Evolutionary conservation across 257 asterid species (phyloP), one percentile per base, ranked within the genome.

Genomic region (Gentiana straminea): DNA sequence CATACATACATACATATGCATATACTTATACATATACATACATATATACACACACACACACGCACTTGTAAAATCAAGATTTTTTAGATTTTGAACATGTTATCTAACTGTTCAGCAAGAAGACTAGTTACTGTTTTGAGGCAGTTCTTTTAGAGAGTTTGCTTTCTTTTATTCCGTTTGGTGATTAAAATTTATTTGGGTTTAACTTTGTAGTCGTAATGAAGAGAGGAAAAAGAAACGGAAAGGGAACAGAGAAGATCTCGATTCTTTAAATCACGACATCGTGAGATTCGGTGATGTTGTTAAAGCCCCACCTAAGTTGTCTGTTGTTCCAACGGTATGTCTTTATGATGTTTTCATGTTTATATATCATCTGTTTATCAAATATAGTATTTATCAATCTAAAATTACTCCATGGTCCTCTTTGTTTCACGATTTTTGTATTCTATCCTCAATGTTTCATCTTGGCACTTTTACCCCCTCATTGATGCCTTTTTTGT

Each of bases 221-320:
- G 77, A 75, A 60, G 94, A 73, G 36, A 82, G 75, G 68, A 92
- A 85, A 75, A 85, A 88, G 75, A 92, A 91, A 74, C 73, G 72
- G 61, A 79, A 81, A 52, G 61, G 47, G 53, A 59, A 51, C 51
- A 73, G 24, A 61, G 90, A 79, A 35, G 70, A 73, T 33, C 33
- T 52, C 41, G 86, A 72, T 38, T 92, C 81, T 59, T 83, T 64
- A 4, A 83, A 83, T 55, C 82, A 41, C 5, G 98, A 92, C 59
- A 41, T 75, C 51, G 79, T 92, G 44, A 78, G 72, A 62, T 92
- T 92, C 59, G 98, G 98, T 50, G 98, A 92, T 12, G 74, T 92
- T 49, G 97, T 92, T 46, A 54, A 67, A 76, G 98, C 95, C 35
- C 98, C 98, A 5, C 98, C 94, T 0, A 87, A 92, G 80, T 70